phyloP scores from a whole-genome alignment of 768 basidiomycete species.

The Phanerodontia chrysosporium region DNA sequence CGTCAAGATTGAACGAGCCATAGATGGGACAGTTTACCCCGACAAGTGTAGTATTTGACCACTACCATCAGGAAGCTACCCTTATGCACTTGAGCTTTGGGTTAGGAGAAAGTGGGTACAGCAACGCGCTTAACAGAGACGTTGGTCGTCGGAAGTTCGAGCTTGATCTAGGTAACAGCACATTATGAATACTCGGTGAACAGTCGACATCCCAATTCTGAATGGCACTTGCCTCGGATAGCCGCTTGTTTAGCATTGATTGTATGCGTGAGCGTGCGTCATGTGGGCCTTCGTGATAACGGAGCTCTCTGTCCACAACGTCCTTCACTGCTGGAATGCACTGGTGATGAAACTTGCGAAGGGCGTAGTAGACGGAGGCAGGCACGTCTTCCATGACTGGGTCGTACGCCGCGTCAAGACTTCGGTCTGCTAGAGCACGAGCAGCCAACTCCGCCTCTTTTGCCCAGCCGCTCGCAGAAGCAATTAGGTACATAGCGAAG shows the following conservation, averaged over 20 bases:
- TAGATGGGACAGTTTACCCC: too few species aligned
- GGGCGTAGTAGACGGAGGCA: not conserved
- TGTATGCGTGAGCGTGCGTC: too few species aligned
- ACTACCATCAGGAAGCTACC: too few species aligned
- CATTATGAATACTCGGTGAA: not conserved
- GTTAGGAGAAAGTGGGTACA: too few species aligned
- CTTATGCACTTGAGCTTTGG: too few species aligned
- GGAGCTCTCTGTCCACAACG: not conserved
- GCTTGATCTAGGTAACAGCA: not conserved
- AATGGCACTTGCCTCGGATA: too few species aligned
- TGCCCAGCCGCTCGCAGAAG: not conserved
- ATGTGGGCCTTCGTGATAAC: too few species aligned
- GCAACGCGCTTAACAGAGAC: too few species aligned
- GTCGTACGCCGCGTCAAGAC: not conserved
- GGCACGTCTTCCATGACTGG: conserved; percentile 1
- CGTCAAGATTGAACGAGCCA: too few species aligned
- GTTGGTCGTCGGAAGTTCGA: not conserved
- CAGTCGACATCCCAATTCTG: too few species aligned
- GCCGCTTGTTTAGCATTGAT: too few species aligned
- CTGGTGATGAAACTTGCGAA: not conserved
- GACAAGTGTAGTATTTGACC: too few species aligned
- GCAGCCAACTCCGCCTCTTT: not conserved
- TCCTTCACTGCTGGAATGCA: not conserved
- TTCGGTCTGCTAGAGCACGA: not conserved
- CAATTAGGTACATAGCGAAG: not conserved